phyloP scores from a whole-genome alignment of 2,329 filamentous ascomycete genomes.

The Daldinia sp. region DNA sequence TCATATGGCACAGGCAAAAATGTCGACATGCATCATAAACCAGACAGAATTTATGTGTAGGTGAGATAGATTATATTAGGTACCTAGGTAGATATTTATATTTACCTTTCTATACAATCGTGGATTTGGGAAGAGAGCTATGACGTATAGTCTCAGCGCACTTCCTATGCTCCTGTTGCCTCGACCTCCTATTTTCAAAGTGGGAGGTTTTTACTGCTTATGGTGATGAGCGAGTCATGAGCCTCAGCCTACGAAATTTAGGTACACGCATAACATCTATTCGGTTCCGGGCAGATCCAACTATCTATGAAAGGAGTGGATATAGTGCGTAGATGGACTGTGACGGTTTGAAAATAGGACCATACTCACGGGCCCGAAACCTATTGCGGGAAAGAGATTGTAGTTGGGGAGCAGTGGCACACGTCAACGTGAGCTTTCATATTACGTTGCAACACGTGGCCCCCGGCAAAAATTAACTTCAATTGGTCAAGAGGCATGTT shows the following conservation, averaged over 20 bases:
- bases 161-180: neutral
- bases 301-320: neutral
- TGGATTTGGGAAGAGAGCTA: neutral
- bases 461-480: neutral
- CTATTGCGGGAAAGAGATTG: neutral
- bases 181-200: neutral
- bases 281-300: neutral
- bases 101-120: neutral
- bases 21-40: neutral
- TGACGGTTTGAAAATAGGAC: neutral
- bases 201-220: neutral
- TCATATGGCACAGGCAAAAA: neutral
- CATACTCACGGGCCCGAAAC: neutral
- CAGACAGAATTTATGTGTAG: neutral
- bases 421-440: neutral
- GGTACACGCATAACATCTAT: neutral
- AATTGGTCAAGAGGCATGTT: neutral
- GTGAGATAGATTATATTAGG: neutral
- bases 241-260: neutral
- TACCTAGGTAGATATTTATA: neutral
- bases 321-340: neutral
- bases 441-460: neutral
- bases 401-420: neutral
- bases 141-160: neutral
- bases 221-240: slow-evolving; percentile 13